Evolutionary conservation across 805 yeast species (phyloP).

Genomic region (Lipomyces yamanashiensis): DNA sequence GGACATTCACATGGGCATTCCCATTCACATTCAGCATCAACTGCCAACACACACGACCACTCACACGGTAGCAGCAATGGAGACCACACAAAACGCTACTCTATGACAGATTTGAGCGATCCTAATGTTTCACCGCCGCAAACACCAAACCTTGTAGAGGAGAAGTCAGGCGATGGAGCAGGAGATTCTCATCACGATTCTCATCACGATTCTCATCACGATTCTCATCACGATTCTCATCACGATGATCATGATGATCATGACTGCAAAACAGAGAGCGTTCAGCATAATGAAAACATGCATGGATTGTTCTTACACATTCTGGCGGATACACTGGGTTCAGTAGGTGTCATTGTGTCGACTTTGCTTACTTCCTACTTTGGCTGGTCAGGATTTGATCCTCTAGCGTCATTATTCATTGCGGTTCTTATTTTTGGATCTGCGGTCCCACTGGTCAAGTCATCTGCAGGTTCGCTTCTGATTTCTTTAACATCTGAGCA

Average conservation of each 20-base stretch:
- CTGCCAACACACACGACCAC: slow-evolving; percentile 33
- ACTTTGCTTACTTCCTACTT: slow-evolving; percentile 75
- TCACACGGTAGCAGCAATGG: slow-evolving; percentile 5
- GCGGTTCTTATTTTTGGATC: slow-evolving; percentile 79
- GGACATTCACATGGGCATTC: slow-evolving; percentile 31
- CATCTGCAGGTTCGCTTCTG: slow-evolving; percentile 76
- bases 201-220: slow-evolving; percentile 38
- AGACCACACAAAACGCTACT: slow-evolving; percentile 11
- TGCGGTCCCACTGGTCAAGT: slow-evolving; percentile 79
- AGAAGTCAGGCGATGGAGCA: slow-evolving; percentile 37
- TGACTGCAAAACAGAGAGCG: not conserved
- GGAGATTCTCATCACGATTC: slow-evolving; percentile 43
- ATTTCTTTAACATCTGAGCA: slow-evolving; percentile 63
- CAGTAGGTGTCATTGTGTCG: slow-evolving; percentile 94
- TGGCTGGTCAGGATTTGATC: slow-evolving; percentile 83
- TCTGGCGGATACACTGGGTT: slow-evolving; percentile 93
- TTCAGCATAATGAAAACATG: slow-evolving; percentile 68
- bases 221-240: no score
- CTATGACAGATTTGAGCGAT: slow-evolving; percentile 8
- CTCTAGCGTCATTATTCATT: slow-evolving; percentile 86
- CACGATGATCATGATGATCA: slow-evolving; percentile 38
- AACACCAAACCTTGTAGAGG: not conserved
- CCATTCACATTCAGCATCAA: slow-evolving; percentile 33
- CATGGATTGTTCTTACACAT: slow-evolving; percentile 92
- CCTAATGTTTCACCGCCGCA: slow-evolving; percentile 22